phyloP scores from a whole-genome alignment of 1,139 yeast genomes.

The Kluyveromyces marxianus region DNA sequence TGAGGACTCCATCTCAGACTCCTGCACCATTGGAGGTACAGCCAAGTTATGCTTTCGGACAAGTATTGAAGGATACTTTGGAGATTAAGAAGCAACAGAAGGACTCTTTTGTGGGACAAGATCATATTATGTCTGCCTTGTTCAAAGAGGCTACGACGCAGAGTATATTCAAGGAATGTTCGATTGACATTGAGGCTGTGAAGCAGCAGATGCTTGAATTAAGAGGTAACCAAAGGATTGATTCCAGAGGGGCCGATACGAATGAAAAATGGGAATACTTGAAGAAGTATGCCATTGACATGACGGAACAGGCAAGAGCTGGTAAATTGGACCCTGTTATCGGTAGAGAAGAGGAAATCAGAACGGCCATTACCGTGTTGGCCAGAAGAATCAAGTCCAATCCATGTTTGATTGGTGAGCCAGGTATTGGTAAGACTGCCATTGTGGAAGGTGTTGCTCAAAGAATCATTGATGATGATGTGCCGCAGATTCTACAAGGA shows the following conservation, averaged over 20 bases:
- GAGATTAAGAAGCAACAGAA: slow-evolving; percentile 81
- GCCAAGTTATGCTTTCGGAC: slow-evolving; percentile 64
- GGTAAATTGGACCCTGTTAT: slow-evolving; percentile 97
- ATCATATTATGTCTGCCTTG: slow-evolving; percentile 79
- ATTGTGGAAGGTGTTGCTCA: slow-evolving; percentile 98
- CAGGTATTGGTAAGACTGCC: slow-evolving; percentile 98
- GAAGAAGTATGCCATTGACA: slow-evolving; percentile 81
- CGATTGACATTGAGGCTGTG: slow-evolving; percentile 60
- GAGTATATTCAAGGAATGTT: slow-evolving; percentile 66
- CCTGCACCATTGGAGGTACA: slow-evolving; percentile 79
- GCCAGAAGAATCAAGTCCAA: slow-evolving; percentile 96
- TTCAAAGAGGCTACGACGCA: slow-evolving; percentile 70
- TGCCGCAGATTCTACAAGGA: slow-evolving; percentile 76
- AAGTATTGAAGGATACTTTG: slow-evolving; percentile 59
- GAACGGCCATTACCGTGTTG: slow-evolving; percentile 86
- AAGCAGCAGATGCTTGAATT: slow-evolving; percentile 76
- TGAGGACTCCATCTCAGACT: slow-evolving; percentile 75
- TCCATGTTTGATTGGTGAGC: slow-evolving; percentile 95
- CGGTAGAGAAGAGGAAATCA: slow-evolving; percentile 96
- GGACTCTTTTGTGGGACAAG: slow-evolving; percentile 89
- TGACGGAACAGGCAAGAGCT: slow-evolving; percentile 86
- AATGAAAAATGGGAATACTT: slow-evolving; percentile 78
- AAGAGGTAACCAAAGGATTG: slow-evolving; percentile 89
- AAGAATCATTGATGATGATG: slow-evolving; percentile 91
- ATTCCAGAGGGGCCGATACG: slow-evolving; percentile 90